Conservation (phyloP, 352 stramenopile species). For the Pythium inflatum region DNA sequence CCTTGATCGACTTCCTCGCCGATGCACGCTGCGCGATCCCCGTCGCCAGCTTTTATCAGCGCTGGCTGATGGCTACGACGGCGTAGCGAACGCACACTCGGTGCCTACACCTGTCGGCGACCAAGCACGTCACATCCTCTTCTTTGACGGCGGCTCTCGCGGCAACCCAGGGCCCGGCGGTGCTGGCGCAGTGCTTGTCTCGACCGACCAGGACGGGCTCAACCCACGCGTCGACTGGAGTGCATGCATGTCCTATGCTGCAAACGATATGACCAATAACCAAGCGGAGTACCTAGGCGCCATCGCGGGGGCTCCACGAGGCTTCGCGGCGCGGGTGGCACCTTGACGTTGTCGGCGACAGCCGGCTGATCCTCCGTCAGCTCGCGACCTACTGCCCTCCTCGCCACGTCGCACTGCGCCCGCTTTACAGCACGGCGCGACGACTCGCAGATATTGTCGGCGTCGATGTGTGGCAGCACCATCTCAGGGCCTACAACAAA, state of each 20-base stretch:
- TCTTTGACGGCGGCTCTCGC: conserved; percentile 10
- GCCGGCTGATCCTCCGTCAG: conserved; percentile 6
- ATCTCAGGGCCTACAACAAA: conserved; percentile 2
- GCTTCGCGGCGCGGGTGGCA: neutral
- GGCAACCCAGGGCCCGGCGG: conserved; percentile 11
- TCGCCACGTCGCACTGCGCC: neutral
- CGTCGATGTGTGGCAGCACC: neutral
- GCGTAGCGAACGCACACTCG: no score
- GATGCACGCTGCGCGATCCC: neutral
- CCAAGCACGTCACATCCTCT: neutral
- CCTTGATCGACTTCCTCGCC: neutral
- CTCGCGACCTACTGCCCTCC: neutral
- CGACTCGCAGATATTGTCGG: neutral
- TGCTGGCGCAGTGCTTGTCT: neutral
- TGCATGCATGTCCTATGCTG: neutral
- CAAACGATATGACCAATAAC: conserved; percentile 10
- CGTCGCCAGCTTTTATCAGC: neutral
- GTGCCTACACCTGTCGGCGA: no score
- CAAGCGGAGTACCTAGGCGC: conserved; percentile 4
- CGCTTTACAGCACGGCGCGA: neutral
- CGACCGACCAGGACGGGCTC: neutral
- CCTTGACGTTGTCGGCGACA: conserved; percentile 12
- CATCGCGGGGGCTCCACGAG: neutral
- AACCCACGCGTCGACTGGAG: neutral
- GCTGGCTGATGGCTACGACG: neutral